Conservation (phyloP, 2,329 filamentous ascomycete species). For the Diaporthe sp. region DNA sequence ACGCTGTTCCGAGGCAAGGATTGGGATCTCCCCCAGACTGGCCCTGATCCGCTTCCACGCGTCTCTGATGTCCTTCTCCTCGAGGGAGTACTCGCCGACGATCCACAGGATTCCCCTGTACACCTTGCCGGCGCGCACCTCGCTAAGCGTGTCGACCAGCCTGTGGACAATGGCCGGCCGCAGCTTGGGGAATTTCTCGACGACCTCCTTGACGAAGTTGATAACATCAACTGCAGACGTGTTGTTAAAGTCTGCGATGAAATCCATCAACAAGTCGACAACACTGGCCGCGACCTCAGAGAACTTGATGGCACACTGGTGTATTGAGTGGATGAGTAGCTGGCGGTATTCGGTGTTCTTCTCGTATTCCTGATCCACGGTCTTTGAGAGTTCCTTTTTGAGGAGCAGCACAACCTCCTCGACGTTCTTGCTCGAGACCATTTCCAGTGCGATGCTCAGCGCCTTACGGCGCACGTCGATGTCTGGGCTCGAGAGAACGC, state of each 20-base stretch:
- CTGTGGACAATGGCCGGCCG: constrained; percentile 89
- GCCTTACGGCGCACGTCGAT: constrained; percentile 96
- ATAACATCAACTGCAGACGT: constrained; percentile 97
- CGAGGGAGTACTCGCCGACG: constrained; percentile 94
- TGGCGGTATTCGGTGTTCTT: constrained; percentile 97
- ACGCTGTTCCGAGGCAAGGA: constrained; percentile 93
- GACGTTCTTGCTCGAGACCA: constrained; percentile 99
- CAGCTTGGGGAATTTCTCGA: constrained; percentile 95
- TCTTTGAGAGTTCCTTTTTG: constrained; percentile 98
- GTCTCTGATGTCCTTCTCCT: constrained; percentile 93
- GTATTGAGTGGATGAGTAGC: constrained; percentile 95
- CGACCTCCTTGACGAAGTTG: constrained; percentile 98
- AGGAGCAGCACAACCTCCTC: constrained; percentile 96
- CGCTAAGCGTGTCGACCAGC: constrained; percentile 88
- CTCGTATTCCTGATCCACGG: constrained; percentile 98
- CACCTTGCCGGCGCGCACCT: constrained; percentile 96
- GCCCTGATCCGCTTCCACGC: constrained; percentile 97
- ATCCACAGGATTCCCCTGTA: constrained; percentile 98
- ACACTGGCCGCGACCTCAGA: constrained; percentile 98
- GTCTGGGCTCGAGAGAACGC: constrained; percentile 94
- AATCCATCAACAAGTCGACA: constrained; percentile 97
- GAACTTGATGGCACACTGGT: constrained; percentile 99
- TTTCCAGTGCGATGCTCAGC: constrained; percentile 89
- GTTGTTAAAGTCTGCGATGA: constrained; percentile 98
- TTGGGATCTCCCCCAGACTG: constrained; percentile 96